A percentile compares a stretch with the other conserved stretches of the same genome.
Evolutionary conservation across 768 basidiomycete species (phyloP).

Genomic region (Paxillus involutus): DNA sequence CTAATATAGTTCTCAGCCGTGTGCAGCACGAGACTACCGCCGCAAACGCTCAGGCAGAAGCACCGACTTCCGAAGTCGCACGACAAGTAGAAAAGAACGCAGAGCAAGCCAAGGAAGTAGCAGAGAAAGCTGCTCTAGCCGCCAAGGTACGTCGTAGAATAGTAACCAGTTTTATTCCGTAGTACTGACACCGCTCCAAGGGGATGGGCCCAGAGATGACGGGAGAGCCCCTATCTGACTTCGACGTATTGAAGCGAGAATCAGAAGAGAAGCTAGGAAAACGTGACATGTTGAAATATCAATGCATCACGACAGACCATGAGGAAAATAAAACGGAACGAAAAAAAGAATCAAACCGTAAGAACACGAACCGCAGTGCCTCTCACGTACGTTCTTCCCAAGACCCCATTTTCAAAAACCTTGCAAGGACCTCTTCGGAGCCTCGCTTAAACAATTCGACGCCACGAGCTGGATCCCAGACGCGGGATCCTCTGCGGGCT

Average conservation of each 20-base stretch:
- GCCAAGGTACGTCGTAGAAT: conserved; percentile 46
- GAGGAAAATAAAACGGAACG: not conserved
- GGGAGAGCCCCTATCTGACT: conserved; percentile 33
- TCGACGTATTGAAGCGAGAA: conserved; percentile 36
- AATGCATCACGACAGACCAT: too few species aligned
- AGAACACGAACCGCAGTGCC: not conserved
- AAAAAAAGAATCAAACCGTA: conserved; percentile 3
- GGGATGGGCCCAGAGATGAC: conserved; percentile 34
- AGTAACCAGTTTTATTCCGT: not conserved
- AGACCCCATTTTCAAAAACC: conserved; percentile 79
- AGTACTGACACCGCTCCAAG: conserved; percentile 6
- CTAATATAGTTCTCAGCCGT: conserved; percentile 18
- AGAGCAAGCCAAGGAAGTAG: conserved; percentile 43
- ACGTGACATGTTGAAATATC: not conserved
- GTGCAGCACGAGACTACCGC: conserved; percentile 53
- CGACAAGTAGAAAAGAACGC: conserved; percentile 49
- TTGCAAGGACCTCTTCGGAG: conserved; percentile 82
- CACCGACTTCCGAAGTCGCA: conserved; percentile 41
- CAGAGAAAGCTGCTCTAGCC: conserved; percentile 48
- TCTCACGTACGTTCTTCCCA: conserved; percentile 52
- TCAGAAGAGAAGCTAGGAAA: not conserved
- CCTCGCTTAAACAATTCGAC: conserved; percentile 85
- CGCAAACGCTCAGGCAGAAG: conserved; percentile 48
- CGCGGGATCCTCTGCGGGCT: conserved; percentile 52
- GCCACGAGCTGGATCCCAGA: conserved; percentile 85